Base-by-base conservation (phyloP, 139 green algal genomes). In the Monoraphidium neglectum region DNA sequence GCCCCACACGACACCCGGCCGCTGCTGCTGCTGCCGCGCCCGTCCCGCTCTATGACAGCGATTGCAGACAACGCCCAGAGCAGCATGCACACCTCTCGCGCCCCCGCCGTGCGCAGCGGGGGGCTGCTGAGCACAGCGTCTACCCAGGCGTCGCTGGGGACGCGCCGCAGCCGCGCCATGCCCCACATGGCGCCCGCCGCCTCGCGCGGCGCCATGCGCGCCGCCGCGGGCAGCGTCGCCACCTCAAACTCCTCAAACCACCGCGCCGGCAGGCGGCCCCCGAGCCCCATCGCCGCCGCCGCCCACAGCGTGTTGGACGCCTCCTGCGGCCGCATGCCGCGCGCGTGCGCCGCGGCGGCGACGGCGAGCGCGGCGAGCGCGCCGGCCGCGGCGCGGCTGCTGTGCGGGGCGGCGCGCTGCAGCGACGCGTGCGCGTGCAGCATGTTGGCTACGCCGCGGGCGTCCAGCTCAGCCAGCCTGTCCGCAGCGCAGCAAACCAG, bases 381-480 rank as follows among this genome's bases (percentile, higher is more conserved):
- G 33, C 2, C 61, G 2, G 32, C 33, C 1, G 28, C 47, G 2
- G 72, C 38, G 72, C 72, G 70, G 72, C 46, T 51, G 43, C 43
- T 51, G 72, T 71, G 24, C 70, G 26, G 1, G 60, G 60, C 72
- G 61, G 60, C 49, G 70, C 72, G 21, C 33, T 72, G 47, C 70
- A 78, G 18, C 61, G 33, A 35, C 70, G n/a, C 32, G 47, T 35
- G 3, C 13, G 40, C 35, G 23, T n/a, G 51, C 53, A 21, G 70
- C 54, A 40, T 18, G n/a, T 24, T 3, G 26, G 53, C 46, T 3
- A 26, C 69, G 24, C 51, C 32, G 26, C 54, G 18, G 37, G 33
- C 15, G 3, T 23, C 26, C 70, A 64, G 21, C n/a, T 37, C 65
- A 0, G 70, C 33, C 26, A 49, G 4, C 63, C 72, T 0, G 47